phyloP scores from a whole-genome alignment of 2,329 filamentous ascomycete species.

The Ceratocystis cacaofunesta region DNA sequence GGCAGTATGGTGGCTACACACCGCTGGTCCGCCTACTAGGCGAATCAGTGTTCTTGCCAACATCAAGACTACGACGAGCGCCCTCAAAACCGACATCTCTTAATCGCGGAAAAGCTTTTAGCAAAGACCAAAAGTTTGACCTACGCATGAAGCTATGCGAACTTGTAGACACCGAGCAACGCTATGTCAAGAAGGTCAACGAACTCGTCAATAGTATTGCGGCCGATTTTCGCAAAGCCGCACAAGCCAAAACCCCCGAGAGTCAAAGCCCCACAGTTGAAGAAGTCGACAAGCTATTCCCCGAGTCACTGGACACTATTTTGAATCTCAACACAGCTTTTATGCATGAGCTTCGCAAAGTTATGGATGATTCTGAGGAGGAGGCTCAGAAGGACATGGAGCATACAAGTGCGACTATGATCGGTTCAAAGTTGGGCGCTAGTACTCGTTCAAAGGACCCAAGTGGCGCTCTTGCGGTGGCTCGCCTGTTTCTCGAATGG shows the following conservation, averaged over 20 bases:
- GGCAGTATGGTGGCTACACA: slow-evolving; percentile 64
- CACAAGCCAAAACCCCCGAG: slow-evolving; percentile 39
- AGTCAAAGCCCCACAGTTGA: slow-evolving; percentile 59
- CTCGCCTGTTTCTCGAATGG: slow-evolving; percentile 73
- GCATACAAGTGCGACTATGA: slow-evolving; percentile 29
- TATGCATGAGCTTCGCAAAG: slow-evolving; percentile 55
- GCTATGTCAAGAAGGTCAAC: slow-evolving; percentile 78
- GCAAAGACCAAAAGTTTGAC: slow-evolving; percentile 67
- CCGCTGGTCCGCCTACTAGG: slow-evolving; percentile 66
- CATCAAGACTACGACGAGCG: slow-evolving; percentile 66
- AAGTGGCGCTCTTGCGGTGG: slow-evolving; percentile 63
- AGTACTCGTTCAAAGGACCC: slow-evolving; percentile 47
- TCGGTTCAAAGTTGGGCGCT: slow-evolving; percentile 31
- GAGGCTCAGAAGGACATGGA: slow-evolving; percentile 67
- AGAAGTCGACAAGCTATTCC: slow-evolving; percentile 65
- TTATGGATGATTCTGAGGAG: slow-evolving; percentile 73
- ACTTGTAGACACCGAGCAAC: slow-evolving; percentile 81
- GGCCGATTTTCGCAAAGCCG: slow-evolving; percentile 60
- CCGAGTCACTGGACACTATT: slow-evolving; percentile 64
- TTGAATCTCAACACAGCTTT: slow-evolving; percentile 70
- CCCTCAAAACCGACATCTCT: slow-evolving; percentile 74
- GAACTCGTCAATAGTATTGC: slow-evolving; percentile 72
- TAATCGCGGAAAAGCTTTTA: slow-evolving; percentile 63
- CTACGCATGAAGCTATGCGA: slow-evolving; percentile 81
- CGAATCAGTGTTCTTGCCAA: slow-evolving; percentile 73